A percentile compares a stretch with the other conserved stretches of the same genome.
phyloP scores from a whole-genome alignment of 2,329 filamentous ascomycete species.

The Cercospora canescens region DNA sequence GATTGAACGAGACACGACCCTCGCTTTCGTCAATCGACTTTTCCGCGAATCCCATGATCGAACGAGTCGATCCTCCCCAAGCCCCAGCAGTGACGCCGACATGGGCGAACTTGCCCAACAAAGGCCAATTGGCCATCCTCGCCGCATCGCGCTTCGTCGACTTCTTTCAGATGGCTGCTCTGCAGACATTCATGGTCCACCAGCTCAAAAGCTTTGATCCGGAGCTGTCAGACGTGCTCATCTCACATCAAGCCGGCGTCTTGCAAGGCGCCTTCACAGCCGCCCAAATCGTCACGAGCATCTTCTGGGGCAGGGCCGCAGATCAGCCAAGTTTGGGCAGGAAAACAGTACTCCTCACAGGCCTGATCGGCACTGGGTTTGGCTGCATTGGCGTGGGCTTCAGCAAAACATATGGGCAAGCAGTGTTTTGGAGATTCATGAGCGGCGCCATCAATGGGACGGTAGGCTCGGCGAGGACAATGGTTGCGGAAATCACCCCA shows the following conservation, averaged over 20 bases:
- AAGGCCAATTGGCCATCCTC: conserved; percentile 43
- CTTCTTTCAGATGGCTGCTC: conserved; percentile 46
- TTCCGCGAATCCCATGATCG: not conserved
- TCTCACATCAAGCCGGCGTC: conserved; percentile 45
- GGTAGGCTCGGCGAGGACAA: conserved; percentile 43
- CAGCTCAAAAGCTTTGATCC: conserved; percentile 45
- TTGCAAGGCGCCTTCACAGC: conserved; percentile 45
- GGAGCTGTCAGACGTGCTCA: conserved; percentile 48
- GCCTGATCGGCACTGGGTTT: conserved; percentile 41
- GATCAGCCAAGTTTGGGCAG: conserved; percentile 47
- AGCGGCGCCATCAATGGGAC: conserved; percentile 45
- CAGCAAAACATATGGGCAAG: conserved; percentile 41
- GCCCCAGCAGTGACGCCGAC: conserved; percentile 28
- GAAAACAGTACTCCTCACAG: conserved; percentile 43
- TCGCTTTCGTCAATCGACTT: not conserved
- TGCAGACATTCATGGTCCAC: conserved; percentile 48
- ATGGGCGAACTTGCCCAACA: conserved; percentile 44
- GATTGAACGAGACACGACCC: not conserved
- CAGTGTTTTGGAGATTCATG: conserved; percentile 42
- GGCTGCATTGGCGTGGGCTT: conserved; percentile 43
- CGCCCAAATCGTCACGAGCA: conserved; percentile 44
- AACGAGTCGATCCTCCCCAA: not conserved
- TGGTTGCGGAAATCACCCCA: conserved; percentile 42
- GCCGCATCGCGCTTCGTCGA: conserved; percentile 44
- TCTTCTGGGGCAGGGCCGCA: conserved; percentile 44